Percentiles rank a stretch among this genome's conserved stretches.
phyloP scores from a whole-genome alignment of 345 rosid genomes.

The Excoecaria cochinchinensis region DNA sequence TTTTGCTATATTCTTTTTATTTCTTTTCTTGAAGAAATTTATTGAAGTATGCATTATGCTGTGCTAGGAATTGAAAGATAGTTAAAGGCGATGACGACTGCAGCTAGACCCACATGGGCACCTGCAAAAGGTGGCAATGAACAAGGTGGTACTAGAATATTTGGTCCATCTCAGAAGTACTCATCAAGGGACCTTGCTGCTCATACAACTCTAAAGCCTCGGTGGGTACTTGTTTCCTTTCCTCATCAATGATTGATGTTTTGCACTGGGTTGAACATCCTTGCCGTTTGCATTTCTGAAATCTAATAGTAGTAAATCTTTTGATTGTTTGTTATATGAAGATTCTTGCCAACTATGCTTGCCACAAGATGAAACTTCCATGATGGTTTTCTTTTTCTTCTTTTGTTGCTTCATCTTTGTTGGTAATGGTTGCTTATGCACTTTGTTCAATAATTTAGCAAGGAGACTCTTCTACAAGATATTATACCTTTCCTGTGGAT shows the following conservation, averaged over 20 bases:
- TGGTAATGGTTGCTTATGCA: neutral
- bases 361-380: neutral
- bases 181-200: constrained; percentile 93
- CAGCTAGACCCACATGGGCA: constrained; percentile 98
- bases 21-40: neutral
- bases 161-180: constrained; percentile 97
- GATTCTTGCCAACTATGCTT: neutral
- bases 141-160: constrained; percentile 95
- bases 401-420: neutral
- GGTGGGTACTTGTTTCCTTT: constrained; percentile 36
- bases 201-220: constrained; percentile 82
- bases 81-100: constrained; percentile 71
- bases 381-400: neutral
- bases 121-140: constrained; percentile 99
- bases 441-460: neutral
- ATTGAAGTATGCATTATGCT: neutral
- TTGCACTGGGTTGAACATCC: neutral
- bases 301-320: neutral
- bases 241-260: neutral
- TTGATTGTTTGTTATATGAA: neutral
- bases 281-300: neutral
- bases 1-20: neutral
- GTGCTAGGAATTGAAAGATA: constrained; percentile 1
- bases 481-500: neutral
- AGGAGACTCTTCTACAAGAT: neutral